Evolutionary conservation across 2,329 filamentous ascomycete species (phyloP).

Genomic region (Neonectria hederae): DNA sequence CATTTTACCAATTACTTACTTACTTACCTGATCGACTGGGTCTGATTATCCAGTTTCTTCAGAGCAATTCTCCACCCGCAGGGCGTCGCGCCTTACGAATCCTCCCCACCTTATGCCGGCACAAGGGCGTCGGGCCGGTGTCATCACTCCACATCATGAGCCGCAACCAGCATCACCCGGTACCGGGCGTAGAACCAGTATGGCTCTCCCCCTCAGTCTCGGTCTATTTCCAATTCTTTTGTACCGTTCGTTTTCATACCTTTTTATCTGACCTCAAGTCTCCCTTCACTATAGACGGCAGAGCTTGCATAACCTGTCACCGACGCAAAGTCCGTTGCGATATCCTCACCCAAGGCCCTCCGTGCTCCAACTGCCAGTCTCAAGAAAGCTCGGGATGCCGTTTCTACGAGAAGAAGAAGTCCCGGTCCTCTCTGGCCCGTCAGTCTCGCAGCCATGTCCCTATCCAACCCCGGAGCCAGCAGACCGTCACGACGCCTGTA

Average conservation of each 20-base stretch:
- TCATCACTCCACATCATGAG: not conserved
- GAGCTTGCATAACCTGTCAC: slow-evolving; percentile 59
- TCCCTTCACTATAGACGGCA: slow-evolving; percentile 41
- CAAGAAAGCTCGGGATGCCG: slow-evolving; percentile 54
- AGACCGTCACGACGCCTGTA: slow-evolving; percentile 40
- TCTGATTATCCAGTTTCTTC: not conserved
- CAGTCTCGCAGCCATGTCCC: slow-evolving; percentile 49
- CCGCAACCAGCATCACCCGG: not conserved
- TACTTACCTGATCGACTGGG: not conserved
- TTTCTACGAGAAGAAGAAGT: slow-evolving; percentile 59
- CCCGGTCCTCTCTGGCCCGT: slow-evolving; percentile 46
- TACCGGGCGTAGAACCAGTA: slow-evolving; percentile 19
- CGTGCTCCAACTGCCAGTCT: slow-evolving; percentile 58
- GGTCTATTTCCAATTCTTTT: not conserved
- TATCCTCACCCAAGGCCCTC: slow-evolving; percentile 55
- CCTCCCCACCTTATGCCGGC: slow-evolving; percentile 2
- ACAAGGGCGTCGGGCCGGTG: slow-evolving; percentile 12
- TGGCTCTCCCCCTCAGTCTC: not conserved
- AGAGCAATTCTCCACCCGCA: not conserved
- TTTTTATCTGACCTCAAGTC: not conserved
- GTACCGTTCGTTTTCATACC: not conserved
- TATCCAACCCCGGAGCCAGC: slow-evolving; percentile 56
- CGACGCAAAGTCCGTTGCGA: slow-evolving; percentile 62
- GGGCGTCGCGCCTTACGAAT: slow-evolving; percentile 2
- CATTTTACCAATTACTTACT: not conserved